phyloP scores from a whole-genome alignment of 495 filamentous ascomycete genomes.

The Aspergillus ellipticus region DNA sequence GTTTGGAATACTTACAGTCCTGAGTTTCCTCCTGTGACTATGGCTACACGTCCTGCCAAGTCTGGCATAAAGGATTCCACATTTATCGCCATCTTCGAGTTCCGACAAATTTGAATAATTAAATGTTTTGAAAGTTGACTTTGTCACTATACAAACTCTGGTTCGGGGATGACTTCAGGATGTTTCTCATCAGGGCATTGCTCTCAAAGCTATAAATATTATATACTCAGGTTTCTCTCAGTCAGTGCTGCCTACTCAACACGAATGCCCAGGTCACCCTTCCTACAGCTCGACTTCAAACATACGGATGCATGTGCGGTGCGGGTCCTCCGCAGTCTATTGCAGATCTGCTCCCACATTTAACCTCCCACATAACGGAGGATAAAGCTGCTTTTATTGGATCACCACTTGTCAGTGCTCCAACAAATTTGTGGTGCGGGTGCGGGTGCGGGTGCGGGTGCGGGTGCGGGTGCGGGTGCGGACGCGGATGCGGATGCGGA shows the following conservation, averaged over 20 bases:
- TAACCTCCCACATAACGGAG: no score
- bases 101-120: no score
- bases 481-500: background rate
- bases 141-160: no score
- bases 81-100: background rate
- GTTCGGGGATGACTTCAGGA: no score
- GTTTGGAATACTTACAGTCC: background rate
- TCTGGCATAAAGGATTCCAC: background rate
- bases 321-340: background rate
- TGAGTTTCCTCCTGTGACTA: conserved; percentile 1
- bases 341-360: background rate
- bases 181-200: no score
- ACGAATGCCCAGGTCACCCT: no score
- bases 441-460: background rate
- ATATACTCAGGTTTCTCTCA: no score
- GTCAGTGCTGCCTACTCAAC: background rate
- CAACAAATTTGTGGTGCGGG: background rate
- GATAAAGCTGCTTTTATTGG: background rate
- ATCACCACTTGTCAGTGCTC: no score
- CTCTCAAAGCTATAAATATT: no score
- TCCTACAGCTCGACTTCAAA: no score
- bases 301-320: background rate
- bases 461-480: background rate
- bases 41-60: background rate
- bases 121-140: no score